Conservation (phyloP, 768 basidiomycete species). For the Macrolepiota dolichaula region DNA sequence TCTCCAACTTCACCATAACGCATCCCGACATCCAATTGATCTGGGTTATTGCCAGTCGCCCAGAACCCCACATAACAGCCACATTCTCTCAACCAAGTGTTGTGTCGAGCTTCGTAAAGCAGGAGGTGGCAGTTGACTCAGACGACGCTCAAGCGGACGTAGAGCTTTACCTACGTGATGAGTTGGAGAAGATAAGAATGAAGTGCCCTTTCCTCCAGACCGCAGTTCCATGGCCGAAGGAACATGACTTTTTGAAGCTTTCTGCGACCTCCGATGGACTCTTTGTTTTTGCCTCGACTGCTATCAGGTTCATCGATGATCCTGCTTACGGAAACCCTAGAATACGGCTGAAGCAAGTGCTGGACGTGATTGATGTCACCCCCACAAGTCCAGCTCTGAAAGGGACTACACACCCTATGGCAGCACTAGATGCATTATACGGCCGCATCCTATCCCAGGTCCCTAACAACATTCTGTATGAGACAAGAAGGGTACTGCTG, state of each 20-base stretch:
- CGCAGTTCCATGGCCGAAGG: not conserved
- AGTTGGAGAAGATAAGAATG: not conserved
- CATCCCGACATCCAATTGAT: conserved; percentile 11
- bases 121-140: conserved; percentile 11
- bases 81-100: conserved; percentile 5
- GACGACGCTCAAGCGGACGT: conserved; percentile 16
- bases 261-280: not conserved
- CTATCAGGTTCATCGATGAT: not conserved
- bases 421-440: not conserved
- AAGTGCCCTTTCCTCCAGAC: not conserved
- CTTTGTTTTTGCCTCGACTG: not conserved
- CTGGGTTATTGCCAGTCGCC: conserved; percentile 24
- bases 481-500: not conserved
- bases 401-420: not conserved
- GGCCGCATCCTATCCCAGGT: not conserved
- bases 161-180: conserved; percentile 11
- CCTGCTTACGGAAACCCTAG: not conserved
- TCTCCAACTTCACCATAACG: conserved; percentile 1
- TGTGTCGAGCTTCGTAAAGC: not conserved
- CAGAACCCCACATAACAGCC: conserved; percentile 20
- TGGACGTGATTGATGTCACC: not conserved
- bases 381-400: not conserved
- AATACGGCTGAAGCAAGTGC: not conserved
- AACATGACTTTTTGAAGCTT: not conserved
- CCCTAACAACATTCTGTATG: not conserved